Percentiles rank a stretch among this genome's conserved stretches.
Conservation (phyloP, 768 basidiomycete genomes). For the Termitomyces bulborhizus region DNA sequence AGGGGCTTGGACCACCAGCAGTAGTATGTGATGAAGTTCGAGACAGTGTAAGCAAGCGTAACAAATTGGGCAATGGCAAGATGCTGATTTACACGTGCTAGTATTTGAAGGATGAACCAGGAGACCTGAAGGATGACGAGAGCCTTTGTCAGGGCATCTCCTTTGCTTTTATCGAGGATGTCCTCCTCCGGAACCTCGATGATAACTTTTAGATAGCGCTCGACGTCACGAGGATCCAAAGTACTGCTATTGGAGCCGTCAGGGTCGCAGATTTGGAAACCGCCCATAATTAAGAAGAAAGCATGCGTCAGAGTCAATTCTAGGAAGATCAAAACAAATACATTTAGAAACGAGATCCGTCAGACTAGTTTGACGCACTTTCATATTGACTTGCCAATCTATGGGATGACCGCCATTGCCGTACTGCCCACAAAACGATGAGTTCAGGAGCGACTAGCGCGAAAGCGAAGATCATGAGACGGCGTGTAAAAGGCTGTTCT, state of each 20-base stretch:
- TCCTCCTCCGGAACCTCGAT: slow-evolving; percentile 10
- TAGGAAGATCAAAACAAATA: no score
- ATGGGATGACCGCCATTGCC: slow-evolving; percentile 14
- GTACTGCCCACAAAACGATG: slow-evolving; percentile 14
- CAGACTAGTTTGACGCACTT: not conserved
- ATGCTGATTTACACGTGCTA: slow-evolving; percentile 6
- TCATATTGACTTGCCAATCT: slow-evolving; percentile 10
- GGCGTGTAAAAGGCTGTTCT: not conserved
- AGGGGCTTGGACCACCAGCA: no score
- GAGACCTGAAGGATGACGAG: slow-evolving; percentile 18
- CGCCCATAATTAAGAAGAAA: slow-evolving; percentile 23
- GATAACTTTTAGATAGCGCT: not conserved
- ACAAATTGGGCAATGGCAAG: no score
- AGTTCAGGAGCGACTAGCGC: slow-evolving; percentile 20
- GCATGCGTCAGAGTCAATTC: slow-evolving; percentile 17
- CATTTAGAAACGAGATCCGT: no score
- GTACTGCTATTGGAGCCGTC: not conserved
- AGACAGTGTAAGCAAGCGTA: no score
- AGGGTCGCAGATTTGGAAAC: slow-evolving; percentile 12
- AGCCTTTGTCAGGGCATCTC: slow-evolving; percentile 9
- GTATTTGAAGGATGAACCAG: slow-evolving; percentile 24
- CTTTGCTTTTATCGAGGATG: slow-evolving; percentile 22
- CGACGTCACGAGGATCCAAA: slow-evolving; percentile 2
- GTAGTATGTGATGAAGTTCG: no score
- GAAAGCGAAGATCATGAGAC: slow-evolving; percentile 9